Evolutionary conservation across 306 rosid species (phyloP), one percentile per base, ranked within the genome.

Genomic region (Fragaria iinumae): DNA sequence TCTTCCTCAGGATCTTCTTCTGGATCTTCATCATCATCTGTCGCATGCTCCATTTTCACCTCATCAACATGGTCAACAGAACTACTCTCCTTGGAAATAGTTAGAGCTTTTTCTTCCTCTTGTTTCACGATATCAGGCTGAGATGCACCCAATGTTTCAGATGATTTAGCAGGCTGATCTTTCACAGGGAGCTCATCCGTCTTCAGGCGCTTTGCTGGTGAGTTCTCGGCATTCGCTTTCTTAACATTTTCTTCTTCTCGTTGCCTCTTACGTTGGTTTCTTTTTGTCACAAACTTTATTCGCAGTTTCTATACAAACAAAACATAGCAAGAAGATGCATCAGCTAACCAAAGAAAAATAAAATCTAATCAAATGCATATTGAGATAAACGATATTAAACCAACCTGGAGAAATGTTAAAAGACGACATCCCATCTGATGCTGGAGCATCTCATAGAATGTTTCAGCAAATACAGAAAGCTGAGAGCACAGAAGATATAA

Each of bases 361-460:
- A 50, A 12, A 16, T 68, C 18, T 70, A 85, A 41, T 65, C 77
- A 71, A 29, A 60, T 36, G 77, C 68, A 55, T 48, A 38, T 47
- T 77, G 56, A 71, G 67, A 47, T 23, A 12, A 73, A 41, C 69
- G 17, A 29, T 41, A 50, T 73, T 45, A 25, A 69, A 85, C 93
- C 60, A 80, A 91, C 99, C 99, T 92, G 97, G 67, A 96, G 91
- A 87, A 96, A 92, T 78, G 91, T 69, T 73, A 96, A 84, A 78
- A 96, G 84, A 57, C 87, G 88, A 83, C 82, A 76, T 65, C 99
- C 99, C 98, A 96, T 91, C 87, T 89, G 97, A 87, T 85, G 93
- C 84, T 96, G 99, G 85, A 96, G 91, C 99, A 92, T 96, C 90
- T 96, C 99, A 89, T 88, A 82, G 36, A 92, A 83, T n/a, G 97